Conservation (phyloP, 2,329 filamentous ascomycete genomes). For the Epichloe uncinata region DNA sequence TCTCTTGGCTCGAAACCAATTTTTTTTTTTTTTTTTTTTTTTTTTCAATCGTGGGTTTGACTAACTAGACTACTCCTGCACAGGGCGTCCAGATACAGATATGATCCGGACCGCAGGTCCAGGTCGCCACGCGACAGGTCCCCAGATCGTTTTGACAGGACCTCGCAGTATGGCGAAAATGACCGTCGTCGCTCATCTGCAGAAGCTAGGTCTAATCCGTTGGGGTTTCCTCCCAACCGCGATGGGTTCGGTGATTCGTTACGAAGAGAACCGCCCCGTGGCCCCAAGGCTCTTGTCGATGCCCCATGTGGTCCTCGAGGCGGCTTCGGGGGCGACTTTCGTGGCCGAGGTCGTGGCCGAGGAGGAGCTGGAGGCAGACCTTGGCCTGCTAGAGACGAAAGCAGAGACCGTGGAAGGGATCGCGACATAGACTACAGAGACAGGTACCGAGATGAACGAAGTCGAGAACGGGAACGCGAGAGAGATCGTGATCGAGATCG, state of each 20-base stretch:
- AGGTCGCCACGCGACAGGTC: constrained; percentile 57
- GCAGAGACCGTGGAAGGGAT: constrained; percentile 35
- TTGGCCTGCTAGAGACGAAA: constrained; percentile 46
- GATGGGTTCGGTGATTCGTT: constrained; percentile 43
- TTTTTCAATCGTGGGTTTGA: not conserved
- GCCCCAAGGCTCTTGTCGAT: constrained; percentile 67
- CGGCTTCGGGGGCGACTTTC: constrained; percentile 52
- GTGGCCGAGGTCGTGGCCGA: constrained; percentile 26
- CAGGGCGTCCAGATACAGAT: constrained; percentile 45
- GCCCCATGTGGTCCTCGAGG: constrained; percentile 54
- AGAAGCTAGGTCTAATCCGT: constrained; percentile 41
- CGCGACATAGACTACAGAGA: constrained; percentile 5
- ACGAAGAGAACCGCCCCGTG: constrained; percentile 61
- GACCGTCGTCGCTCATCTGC: constrained; percentile 57
- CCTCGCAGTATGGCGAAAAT: constrained; percentile 42
- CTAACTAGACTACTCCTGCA: constrained; percentile 2
- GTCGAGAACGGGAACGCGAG: constrained; percentile 44
- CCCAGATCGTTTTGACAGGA: constrained; percentile 49
- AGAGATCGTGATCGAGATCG: constrained; percentile 32
- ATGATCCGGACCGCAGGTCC: constrained; percentile 50
- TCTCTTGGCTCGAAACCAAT: not conserved
- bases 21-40: not conserved
- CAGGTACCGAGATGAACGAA: constrained; percentile 15
- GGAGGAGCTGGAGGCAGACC: constrained; percentile 42
- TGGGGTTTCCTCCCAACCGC: constrained; percentile 46